A percentile compares a stretch with the other conserved stretches of the same genome.
These are phyloP conservation scores for Tillandsia leiboldiana DNA, from an alignment of 176 grass and related monocot genomes.

Conservation along the genomic window DNA sequence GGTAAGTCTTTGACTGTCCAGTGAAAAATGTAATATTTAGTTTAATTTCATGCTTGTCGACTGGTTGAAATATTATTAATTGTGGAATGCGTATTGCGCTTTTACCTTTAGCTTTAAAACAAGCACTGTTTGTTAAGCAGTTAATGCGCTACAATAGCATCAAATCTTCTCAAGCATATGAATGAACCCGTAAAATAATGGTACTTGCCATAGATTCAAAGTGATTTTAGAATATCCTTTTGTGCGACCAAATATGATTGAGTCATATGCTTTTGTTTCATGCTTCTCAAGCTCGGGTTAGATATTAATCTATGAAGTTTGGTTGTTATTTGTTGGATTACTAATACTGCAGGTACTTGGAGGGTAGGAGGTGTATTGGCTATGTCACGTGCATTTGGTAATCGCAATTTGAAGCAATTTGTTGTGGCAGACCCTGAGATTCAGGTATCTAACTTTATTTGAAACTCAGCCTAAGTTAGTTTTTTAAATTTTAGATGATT, in stretches of 20 bases:
- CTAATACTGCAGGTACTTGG: conserved; percentile 63
- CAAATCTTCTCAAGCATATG: not conserved
- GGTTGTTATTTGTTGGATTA: conserved; percentile 19
- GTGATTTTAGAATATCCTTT: not conserved
- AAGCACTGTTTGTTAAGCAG: not conserved
- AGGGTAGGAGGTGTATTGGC: conserved; percentile 81
- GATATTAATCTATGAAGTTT: conserved; percentile 1
- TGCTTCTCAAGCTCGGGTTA: conserved; percentile 7
- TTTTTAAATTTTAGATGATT: conserved; percentile 1
- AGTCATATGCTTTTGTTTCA: conserved; percentile 13
- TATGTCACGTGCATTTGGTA: conserved; percentile 95
- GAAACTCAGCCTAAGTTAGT: conserved; percentile 5
- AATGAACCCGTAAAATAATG: not conserved
- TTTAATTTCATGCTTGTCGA: conserved; percentile 1
- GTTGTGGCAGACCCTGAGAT: conserved; percentile 89
- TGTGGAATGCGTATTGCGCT: not conserved
- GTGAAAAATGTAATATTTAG: not conserved
- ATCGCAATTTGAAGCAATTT: conserved; percentile 72
- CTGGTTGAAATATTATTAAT: not conserved
- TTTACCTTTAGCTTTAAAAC: not conserved
- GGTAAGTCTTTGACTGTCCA: conserved; percentile 42
- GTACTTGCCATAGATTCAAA: not conserved
- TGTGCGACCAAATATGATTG: not conserved
- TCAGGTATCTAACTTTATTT: conserved; percentile 44
- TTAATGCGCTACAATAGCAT: not conserved